These are phyloP conservation scores for Vicia sativa DNA, from an alignment of 306 rosid genomes.

Conservation along the genomic window DNA sequence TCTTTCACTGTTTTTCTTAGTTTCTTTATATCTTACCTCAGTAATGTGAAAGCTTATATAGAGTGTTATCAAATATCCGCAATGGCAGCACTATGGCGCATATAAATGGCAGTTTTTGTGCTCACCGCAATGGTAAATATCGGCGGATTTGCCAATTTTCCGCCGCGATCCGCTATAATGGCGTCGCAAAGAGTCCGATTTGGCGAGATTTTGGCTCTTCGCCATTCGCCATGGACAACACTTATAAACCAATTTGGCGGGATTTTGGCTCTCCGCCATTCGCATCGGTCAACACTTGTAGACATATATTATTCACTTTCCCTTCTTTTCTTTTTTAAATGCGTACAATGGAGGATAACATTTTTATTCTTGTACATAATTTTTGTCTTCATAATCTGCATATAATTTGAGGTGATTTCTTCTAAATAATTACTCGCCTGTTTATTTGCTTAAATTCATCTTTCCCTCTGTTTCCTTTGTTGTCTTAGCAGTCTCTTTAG, in stretches of 20 bases:
- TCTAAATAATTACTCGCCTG: neutral
- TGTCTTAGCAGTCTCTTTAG: conserved; percentile 13
- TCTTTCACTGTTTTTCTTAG: neutral
- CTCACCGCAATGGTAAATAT: too few relatives aligned
- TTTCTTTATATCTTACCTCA: conserved; percentile 6
- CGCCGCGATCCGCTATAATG: too few relatives aligned
- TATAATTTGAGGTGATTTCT: conserved; percentile 25
- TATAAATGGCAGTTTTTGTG: too few relatives aligned
- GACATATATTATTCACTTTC: neutral
- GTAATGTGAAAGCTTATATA: conserved; percentile 14
- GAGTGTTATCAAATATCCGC: neutral
- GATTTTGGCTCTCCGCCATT: too few relatives aligned
- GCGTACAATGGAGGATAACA: conserved; percentile 7
- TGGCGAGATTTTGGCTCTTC: too few relatives aligned
- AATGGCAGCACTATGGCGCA: too few relatives aligned
- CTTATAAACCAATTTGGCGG: too few relatives aligned
- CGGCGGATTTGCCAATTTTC: too few relatives aligned
- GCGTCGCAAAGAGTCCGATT: too few relatives aligned
- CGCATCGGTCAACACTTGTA: too few relatives aligned
- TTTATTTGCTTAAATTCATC: conserved; percentile 4
- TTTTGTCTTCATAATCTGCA: conserved; percentile 7
- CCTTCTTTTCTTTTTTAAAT: conserved; percentile 2
- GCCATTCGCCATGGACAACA: too few relatives aligned
- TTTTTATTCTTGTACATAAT: conserved; percentile 11
- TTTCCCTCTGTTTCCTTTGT: conserved; percentile 14